phyloP scores from a whole-genome alignment of 2,329 filamentous ascomycete genomes.

The Fusarium fujikuroi region DNA sequence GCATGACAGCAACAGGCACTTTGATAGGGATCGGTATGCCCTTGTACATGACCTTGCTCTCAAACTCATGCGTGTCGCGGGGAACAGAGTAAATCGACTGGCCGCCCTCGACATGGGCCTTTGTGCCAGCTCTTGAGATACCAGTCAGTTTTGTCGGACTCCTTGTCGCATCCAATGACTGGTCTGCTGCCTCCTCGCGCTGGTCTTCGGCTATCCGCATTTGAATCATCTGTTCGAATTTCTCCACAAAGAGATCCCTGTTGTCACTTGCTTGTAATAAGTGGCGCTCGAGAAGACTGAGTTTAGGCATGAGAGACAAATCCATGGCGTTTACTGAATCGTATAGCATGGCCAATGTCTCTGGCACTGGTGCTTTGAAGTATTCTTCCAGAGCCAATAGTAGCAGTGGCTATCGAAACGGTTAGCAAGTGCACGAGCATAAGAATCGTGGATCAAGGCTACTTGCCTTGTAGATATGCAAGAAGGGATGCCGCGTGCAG shows the following conservation, averaged over 20 bases:
- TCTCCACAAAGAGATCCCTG: conserved; percentile 96
- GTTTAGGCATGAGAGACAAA: conserved; percentile 87
- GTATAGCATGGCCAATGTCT: conserved; percentile 89
- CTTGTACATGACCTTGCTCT: conserved; percentile 95
- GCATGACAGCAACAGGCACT: conserved; percentile 90
- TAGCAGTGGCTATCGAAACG: conserved; percentile 74
- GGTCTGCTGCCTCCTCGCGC: conserved; percentile 55
- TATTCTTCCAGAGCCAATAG: conserved; percentile 95
- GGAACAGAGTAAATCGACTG: conserved; percentile 79
- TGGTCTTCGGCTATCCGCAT: conserved; percentile 78
- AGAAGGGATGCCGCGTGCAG: conserved; percentile 94
- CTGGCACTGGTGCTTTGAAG: conserved; percentile 88
- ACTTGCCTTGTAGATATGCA: conserved; percentile 95
- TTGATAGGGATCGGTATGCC: conserved; percentile 97
- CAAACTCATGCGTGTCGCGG: conserved; percentile 96
- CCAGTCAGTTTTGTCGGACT: conserved; percentile 60
- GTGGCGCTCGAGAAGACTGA: conserved; percentile 85
- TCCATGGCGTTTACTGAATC: conserved; percentile 97
- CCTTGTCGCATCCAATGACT: conserved; percentile 54
- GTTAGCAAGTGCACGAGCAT: conserved; percentile 27
- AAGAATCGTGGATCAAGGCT: conserved; percentile 3
- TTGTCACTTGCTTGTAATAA: conserved; percentile 91
- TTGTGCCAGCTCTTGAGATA: conserved; percentile 70
- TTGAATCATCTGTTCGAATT: conserved; percentile 94
- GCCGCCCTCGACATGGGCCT: conserved; percentile 68